Base-by-base conservation (phyloP, 345 rosid species). In the Euphorbia tirucalli region DNA sequence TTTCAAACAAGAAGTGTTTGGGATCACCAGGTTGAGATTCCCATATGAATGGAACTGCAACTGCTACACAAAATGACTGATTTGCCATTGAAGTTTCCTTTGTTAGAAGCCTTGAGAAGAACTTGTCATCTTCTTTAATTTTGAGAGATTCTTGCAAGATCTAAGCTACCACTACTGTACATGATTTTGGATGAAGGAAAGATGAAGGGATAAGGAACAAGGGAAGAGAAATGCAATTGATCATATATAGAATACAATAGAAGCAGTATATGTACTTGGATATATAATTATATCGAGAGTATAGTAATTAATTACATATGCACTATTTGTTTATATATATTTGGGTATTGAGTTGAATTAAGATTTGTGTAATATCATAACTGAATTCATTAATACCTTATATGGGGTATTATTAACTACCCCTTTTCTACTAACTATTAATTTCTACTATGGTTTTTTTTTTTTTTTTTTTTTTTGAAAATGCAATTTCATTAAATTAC, bases 11-110 rank as follows among this genome's bases (percentile, higher is more conserved):
- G 3, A 71, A 9, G 75, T 76, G n/a, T 70, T 87, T 90, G 0
- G 92, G 95, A 0, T 87, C 86, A 0, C 95, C 95, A 0, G 95
- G 95, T 58, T 43, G 82, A 52, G 90, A 83, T 43, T 90, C 95
- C 95, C 92, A 90, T 27, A 71, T 18, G 73, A 90, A 89, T 0
- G 95, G 95, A 7, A 89, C 83, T 9, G 86, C 75, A 39, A 83
- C 87, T 0, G 86, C 49, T 9, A 58, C 72, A 48, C 79, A 82
- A 57, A 82, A 77, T 11, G 95, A 86, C 61, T 83, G 79, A 44
- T 78, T 68, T 3, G 83, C 71, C 46, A 69, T 60, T 13, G 86
- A 81, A 73, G 31, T 75, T 70, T 86, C 90, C 49, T 79, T 83
- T 21, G 90, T 82, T 31, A 87, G 62, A 68, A 86, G 79, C 82